Evolutionary conservation across 2,329 filamentous ascomycete species (phyloP), one percentile per base, ranked within the genome.

Genomic region (Sarocladium brachiariae): DNA sequence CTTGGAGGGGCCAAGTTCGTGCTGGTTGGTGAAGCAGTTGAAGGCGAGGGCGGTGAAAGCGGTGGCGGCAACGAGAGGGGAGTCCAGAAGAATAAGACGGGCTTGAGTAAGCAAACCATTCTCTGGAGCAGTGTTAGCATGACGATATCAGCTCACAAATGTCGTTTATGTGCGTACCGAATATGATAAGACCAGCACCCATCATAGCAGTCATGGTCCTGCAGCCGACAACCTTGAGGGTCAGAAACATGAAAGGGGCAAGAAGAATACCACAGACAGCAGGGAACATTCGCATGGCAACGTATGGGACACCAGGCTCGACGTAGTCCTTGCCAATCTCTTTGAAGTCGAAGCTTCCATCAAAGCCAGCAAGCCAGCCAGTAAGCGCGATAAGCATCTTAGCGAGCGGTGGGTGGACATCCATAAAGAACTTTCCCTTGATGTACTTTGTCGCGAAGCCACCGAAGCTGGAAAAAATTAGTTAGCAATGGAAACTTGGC

Each of bases 381-480:
- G 91, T 90, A 54, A 99, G 81, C 49, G 93, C 95, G 62, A 99
- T 92, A 59, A 99, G 83, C 65, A 99, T 82, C 76, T 99, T 99
- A 58, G 93, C 93, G 54, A 99, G 78, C 41, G 93, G 93, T 27
- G 93, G 93, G 66, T 99, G 93, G n/a, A 99, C 93, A 66, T 99
- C 93, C 93, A 99, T 99, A 70, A 99, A 99, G 80, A 99, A 99
- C 67, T 80, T 86, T 63, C 93, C 93, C 77, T 99, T 97, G 78
- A 99, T 97, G 70, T 99, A 99, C 71, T 99, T 99, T 61, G 87
- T 89, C 57, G 93, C 93, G 66, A 99, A 99, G 46, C 93, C 93
- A 67, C 93, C 93, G 68, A 99, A 99, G 72, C 90, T 96, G 63
- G 57, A n/a, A 13, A 52, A 59, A 54, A 61, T 58, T 50, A 30